Percentiles rank a stretch among this genome's conserved stretches.
Evolutionary conservation across 2,329 filamentous ascomycete genomes (phyloP).

Genomic region (Trichoderma arundinaceum): DNA sequence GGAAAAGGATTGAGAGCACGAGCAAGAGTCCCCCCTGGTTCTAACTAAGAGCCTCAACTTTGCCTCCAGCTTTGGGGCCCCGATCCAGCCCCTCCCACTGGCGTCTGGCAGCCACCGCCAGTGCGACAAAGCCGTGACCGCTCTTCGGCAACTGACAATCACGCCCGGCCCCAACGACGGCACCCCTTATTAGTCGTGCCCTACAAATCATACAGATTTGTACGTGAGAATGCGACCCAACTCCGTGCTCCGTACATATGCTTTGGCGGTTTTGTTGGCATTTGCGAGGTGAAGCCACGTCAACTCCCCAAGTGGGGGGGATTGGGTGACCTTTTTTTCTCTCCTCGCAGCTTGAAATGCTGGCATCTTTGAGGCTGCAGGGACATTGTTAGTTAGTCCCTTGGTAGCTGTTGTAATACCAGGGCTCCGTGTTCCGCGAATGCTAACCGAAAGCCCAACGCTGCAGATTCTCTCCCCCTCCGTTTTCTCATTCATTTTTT

Average conservation of each 20-base stretch:
- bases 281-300: constrained; percentile 23
- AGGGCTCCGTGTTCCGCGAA: too few species aligned
- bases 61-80: neutral
- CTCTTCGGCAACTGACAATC: constrained; percentile 13
- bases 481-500: too few species aligned
- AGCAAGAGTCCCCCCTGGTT: neutral
- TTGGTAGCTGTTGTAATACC: too few species aligned
- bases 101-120: constrained; percentile 11
- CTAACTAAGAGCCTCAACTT: too few species aligned
- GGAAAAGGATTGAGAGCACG: neutral
- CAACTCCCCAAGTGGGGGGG: constrained; percentile 15
- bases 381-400: too few species aligned
- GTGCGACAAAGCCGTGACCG: constrained; percentile 11
- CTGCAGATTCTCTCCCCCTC: too few species aligned
- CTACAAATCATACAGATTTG: neutral
- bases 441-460: too few species aligned
- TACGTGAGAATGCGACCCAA: neutral
- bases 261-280: constrained; percentile 20
- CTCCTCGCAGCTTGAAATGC: neutral
- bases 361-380: too few species aligned
- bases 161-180: neutral
- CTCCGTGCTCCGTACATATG: constrained; percentile 19
- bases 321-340: neutral
- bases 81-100: neutral
- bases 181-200: constrained; percentile 12